A percentile compares a stretch with the other conserved stretches of the same genome.
Evolutionary conservation across 139 green algal species (phyloP).

Genomic region (Zygnema circumcarinatum): DNA sequence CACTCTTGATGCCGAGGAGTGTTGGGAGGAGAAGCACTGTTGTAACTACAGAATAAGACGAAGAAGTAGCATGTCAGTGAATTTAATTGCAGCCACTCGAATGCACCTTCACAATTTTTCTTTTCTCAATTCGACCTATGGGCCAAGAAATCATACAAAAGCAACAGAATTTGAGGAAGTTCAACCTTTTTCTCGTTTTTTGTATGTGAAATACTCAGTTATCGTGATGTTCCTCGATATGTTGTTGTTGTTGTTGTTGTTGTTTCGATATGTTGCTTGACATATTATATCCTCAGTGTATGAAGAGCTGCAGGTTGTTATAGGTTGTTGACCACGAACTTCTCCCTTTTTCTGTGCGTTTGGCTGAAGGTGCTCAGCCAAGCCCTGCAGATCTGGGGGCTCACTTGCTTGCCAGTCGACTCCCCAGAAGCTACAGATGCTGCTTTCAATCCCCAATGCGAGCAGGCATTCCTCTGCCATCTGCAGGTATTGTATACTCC

Average conservation of each 20-base stretch:
- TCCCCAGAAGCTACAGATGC: constrained; percentile 57
- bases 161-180: too few species aligned
- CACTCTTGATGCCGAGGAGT: too few species aligned
- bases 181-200: background rate
- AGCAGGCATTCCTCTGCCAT: constrained; percentile 60
- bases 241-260: too few species aligned
- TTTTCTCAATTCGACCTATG: too few species aligned
- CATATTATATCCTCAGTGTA: background rate
- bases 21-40: too few species aligned
- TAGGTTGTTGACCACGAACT: background rate
- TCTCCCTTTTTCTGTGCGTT: background rate
- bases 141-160: too few species aligned
- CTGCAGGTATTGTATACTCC: constrained; percentile 38
- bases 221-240: too few species aligned
- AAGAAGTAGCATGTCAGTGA: too few species aligned
- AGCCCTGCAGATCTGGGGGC: constrained; percentile 76
- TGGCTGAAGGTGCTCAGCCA: constrained; percentile 64
- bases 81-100: too few species aligned
- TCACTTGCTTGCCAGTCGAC: constrained; percentile 65
- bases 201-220: background rate
- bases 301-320: background rate
- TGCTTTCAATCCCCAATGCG: constrained; percentile 62
- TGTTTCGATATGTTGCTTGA: background rate
- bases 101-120: too few species aligned
- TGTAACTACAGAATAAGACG: too few species aligned